Evolutionary conservation across 106 monocot genomes (phyloP), one percentile per base, ranked within the genome.

Genomic region (Dioscorea zingiberensis): DNA sequence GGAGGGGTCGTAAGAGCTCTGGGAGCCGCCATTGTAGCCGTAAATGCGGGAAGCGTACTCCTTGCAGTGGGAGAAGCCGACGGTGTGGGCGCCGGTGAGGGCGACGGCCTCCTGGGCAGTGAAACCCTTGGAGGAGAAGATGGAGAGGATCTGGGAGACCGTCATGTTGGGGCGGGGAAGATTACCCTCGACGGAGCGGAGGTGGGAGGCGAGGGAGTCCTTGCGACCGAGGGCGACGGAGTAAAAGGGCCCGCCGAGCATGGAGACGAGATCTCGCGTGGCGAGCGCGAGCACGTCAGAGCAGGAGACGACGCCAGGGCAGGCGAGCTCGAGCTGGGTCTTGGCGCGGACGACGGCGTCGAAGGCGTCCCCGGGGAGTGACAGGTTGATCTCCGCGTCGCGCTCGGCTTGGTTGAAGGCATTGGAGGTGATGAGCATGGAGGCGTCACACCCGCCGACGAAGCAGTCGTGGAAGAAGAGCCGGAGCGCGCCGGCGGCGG

Each of bases 401-500:
- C 85, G 80, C 68, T 81, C 85, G 24, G 80, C 68, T 17, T 17
- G 25, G 63, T 61, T 61, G 75, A 58, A 72, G 64, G 29, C 2
- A 73, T 71, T 70, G 78, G 77, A 61, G 57, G 88, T 70, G 69
- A 88, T 58, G 45, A 88, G 78, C 4, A 81, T 49, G 60, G 88
- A 88, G 61, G 78, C 84, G 68, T 89, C 89, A 70, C 89, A 89
- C 21, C 88, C 89, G 32, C 68, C 66, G 60, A 71, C 76, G 78
- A 89, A 89, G 70, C 89, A 89, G 73, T 89, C 89, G 73, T 89
- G 89, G 79, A 89, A 89, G 82, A 89, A 89, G 78, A 86, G 72
- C 48, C 82, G 86, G 48, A 82, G 75, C 17, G 82, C 48, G 49
- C 76, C 78, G 32, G 86, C 75, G 45, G 72, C 83, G 25, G 87